Percentiles rank a stretch among this genome's conserved stretches.
phyloP scores from a whole-genome alignment of 2,329 filamentous ascomycete genomes.

The Cladosporium sp. region DNA sequence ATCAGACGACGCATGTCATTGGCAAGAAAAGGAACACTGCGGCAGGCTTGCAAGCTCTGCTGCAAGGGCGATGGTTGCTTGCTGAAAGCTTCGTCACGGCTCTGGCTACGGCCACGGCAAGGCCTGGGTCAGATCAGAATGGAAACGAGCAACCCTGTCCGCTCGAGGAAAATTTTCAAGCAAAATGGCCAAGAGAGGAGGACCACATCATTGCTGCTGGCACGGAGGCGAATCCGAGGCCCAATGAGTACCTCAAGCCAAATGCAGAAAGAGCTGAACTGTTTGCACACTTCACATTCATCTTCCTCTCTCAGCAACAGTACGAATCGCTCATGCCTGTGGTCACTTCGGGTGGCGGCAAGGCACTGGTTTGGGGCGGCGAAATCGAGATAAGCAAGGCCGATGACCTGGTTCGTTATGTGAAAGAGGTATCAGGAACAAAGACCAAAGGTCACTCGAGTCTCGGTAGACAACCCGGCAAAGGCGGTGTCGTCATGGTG shows the following conservation, averaged over 20 bases:
- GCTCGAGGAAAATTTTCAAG: slow-evolving; percentile 74
- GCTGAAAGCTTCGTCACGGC: slow-evolving; percentile 66
- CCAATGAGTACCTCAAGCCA: slow-evolving; percentile 61
- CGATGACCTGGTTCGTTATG: slow-evolving; percentile 70
- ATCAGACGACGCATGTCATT: slow-evolving; percentile 77
- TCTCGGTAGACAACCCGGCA: slow-evolving; percentile 24
- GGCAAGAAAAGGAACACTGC: slow-evolving; percentile 85
- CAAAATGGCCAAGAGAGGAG: slow-evolving; percentile 68
- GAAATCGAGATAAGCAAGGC: slow-evolving; percentile 51
- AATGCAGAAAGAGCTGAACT: slow-evolving; percentile 60
- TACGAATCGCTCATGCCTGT: slow-evolving; percentile 68
- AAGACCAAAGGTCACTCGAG: slow-evolving; percentile 47
- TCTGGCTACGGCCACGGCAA: slow-evolving; percentile 55
- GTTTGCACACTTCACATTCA: slow-evolving; percentile 81
- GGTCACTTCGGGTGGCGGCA: slow-evolving; percentile 75
- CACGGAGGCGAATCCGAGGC: slow-evolving; percentile 64
- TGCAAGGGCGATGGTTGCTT: slow-evolving; percentile 75
- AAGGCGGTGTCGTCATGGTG: slow-evolving; percentile 67
- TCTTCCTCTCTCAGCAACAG: slow-evolving; percentile 74
- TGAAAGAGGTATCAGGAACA: slow-evolving; percentile 67
- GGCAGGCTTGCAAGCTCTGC: slow-evolving; percentile 77
- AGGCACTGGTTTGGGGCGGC: slow-evolving; percentile 64
- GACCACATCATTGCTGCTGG: slow-evolving; percentile 67
- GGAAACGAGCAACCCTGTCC: slow-evolving; percentile 25
- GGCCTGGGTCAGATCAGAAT: slow-evolving; percentile 14